Base-by-base conservation (phyloP, 495 filamentous ascomycete species). In the Neurospora cerealis region DNA sequence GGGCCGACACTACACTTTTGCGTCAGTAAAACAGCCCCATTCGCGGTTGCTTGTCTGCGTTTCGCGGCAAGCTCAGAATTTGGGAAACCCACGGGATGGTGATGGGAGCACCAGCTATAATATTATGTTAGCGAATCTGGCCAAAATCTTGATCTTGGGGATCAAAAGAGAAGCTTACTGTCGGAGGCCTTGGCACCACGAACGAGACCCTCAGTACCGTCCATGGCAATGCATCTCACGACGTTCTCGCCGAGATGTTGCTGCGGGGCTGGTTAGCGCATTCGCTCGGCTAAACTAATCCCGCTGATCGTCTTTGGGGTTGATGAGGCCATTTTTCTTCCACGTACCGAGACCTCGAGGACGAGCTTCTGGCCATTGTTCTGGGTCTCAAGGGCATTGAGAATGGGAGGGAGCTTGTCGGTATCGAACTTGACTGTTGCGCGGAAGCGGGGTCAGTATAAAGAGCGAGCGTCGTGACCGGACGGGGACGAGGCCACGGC, bases 221-320 rank as follows among this genome's bases (percentile, higher is more conserved):
- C 96, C 96, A 99, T 99, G 86, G 96, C 96, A 96, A 99, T 99
- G 83, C 93, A 95, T 86, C 96, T 92, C 85, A 99, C 96, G 83
- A 97, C 94, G 89, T 93, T 97, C 89, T 99, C 93, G 88, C 96
- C 96, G 86, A 99, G 87, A 90, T 99, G 96, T 97, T 99, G 96
- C 94, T 97, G 81, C 80, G 69, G 71, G 71, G 70, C 34, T n/a
- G 41, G 82, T 90, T 80, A 89, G 86, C 76, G 46, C 37, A 71
- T 36, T 73, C 66, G 62, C 48, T 70, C 70, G 42, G 74, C 72
- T 73, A 73, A 54, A 54, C 76, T 69, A 34, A 24, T 69, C 54
- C 42, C 34, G 44, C 54, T 38, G 15, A 15, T n/a, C 40, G 48
- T 41, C 42, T 11, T 24, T 21, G 13, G 42, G 34, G 36, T 24